These are phyloP conservation scores for Wolfiporia cocos DNA, from an alignment of 1,284 basidiomycete species.

Conservation along the genomic window DNA sequence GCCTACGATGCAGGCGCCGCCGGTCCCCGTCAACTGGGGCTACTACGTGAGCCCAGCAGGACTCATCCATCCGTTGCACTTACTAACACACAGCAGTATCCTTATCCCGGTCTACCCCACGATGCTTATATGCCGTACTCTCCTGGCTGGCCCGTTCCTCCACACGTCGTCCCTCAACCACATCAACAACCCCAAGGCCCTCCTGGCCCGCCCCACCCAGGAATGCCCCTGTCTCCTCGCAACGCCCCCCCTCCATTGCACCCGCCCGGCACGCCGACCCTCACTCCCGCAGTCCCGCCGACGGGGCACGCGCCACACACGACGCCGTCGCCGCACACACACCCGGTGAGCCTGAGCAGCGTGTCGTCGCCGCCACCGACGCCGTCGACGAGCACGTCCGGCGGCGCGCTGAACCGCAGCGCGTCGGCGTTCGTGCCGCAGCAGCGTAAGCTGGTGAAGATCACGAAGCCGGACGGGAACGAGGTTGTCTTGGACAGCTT, in stretches of 20 bases:
- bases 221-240: conserved; percentile 59
- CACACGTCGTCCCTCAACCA: conserved; percentile 29
- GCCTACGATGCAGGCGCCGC: conserved; percentile 31
- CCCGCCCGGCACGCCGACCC: conserved; percentile 59
- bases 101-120: conserved; percentile 23
- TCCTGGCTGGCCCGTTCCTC: conserved; percentile 32
- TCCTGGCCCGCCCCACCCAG: conserved; percentile 35
- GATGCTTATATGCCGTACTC: conserved; percentile 28
- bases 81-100: conserved; percentile 8
- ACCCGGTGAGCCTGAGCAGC: conserved; percentile 38
- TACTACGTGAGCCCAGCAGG: conserved; percentile 37
- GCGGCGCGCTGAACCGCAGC: conserved; percentile 33
- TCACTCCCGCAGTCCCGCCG: conserved; percentile 46
- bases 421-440: conserved; percentile 62
- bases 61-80: conserved; percentile 3
- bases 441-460: conserved; percentile 30
- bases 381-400: conserved; percentile 41
- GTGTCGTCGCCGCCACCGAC: conserved; percentile 67
- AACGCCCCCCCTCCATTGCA: conserved; percentile 50
- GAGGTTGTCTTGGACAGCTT: conserved; percentile 53
- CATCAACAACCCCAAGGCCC: conserved; percentile 27
- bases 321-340: conserved; percentile 43
- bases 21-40: conserved; percentile 28
- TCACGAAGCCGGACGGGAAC: conserved; percentile 51
- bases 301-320: conserved; percentile 43